Evolutionary conservation across 495 filamentous ascomycete genomes (phyloP).

Genomic region (Tuber melanosporum): DNA sequence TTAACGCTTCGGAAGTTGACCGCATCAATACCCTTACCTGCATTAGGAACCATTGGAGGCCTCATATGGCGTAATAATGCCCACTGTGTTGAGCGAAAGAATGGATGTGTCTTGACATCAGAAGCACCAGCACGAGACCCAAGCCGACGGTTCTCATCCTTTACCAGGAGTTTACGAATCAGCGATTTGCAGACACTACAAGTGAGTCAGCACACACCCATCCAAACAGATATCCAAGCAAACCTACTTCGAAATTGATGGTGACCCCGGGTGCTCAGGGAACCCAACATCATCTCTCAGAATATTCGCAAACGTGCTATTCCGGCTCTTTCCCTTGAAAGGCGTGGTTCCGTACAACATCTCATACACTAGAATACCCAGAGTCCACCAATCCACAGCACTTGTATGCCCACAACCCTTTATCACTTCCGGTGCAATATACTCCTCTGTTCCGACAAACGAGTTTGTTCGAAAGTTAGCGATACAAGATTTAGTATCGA

Average conservation of each 20-base stretch:
- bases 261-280: slow-evolving; percentile 75
- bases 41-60: slow-evolving; percentile 93
- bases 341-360: slow-evolving; percentile 99
- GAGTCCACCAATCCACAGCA: slow-evolving; percentile 98
- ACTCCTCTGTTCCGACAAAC: slow-evolving; percentile 97
- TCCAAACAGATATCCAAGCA: not conserved
- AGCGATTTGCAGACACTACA: slow-evolving; percentile 86
- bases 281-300: slow-evolving; percentile 90
- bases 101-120: slow-evolving; percentile 92
- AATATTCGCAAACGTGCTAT: slow-evolving; percentile 96
- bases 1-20: slow-evolving; percentile 97
- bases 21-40: slow-evolving; percentile 85
- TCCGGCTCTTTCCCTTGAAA: slow-evolving; percentile 98
- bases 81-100: slow-evolving; percentile 95
- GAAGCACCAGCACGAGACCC: slow-evolving; percentile 92
- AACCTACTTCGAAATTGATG: slow-evolving; percentile 83
- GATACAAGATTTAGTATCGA: slow-evolving; percentile 97
- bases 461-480: slow-evolving; percentile 97
- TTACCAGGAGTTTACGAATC: slow-evolving; percentile 94
- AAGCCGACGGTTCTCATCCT: slow-evolving; percentile 91
- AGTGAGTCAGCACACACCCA: not conserved
- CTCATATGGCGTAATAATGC: slow-evolving; percentile 95
- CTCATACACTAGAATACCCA: slow-evolving; percentile 94
- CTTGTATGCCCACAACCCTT: slow-evolving; percentile 97
- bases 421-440: slow-evolving; percentile 97